A percentile compares a stretch with the other conserved stretches of the same genome.
phyloP scores from a whole-genome alignment of 2,329 filamentous ascomycete genomes.

The Simplicillium sp. region DNA sequence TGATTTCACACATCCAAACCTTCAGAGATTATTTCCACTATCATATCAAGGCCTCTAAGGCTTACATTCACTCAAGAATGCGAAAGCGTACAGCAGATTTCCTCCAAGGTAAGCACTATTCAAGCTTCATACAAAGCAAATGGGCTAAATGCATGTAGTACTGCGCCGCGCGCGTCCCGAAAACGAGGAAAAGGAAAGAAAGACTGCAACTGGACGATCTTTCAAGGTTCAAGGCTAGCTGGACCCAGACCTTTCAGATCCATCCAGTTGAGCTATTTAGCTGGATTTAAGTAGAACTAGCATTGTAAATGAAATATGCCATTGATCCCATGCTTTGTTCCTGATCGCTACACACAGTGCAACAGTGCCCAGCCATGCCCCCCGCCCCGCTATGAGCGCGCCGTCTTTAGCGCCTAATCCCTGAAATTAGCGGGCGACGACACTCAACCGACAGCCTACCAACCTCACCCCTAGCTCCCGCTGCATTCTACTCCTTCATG shows the following conservation, averaged over 20 bases:
- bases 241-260: conserved; percentile 11
- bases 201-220: conserved; percentile 92
- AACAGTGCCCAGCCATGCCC: too few relatives aligned
- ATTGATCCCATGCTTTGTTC: too few relatives aligned
- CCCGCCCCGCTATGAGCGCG: too few relatives aligned
- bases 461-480: too few relatives aligned
- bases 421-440: too few relatives aligned
- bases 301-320: too few relatives aligned
- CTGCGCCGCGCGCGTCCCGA: conserved; percentile 90
- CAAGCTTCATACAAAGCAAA: neutral
- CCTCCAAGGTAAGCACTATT: conserved; percentile 66
- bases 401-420: too few relatives aligned
- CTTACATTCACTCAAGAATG: conserved; percentile 98
- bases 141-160: conserved; percentile 51
- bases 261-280: neutral
- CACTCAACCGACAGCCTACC: too few relatives aligned
- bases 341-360: too few relatives aligned
- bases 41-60: conserved; percentile 98
- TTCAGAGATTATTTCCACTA: conserved; percentile 99
- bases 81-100: conserved; percentile 95
- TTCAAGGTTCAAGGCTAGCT: conserved; percentile 52
- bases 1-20: conserved; percentile 98
- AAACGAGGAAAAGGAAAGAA: conserved; percentile 92
- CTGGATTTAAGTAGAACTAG: too few relatives aligned
- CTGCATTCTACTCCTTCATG: too few relatives aligned